Conservation (phyloP, 1,139 yeast species). For the Geotrichum candidum region DNA sequence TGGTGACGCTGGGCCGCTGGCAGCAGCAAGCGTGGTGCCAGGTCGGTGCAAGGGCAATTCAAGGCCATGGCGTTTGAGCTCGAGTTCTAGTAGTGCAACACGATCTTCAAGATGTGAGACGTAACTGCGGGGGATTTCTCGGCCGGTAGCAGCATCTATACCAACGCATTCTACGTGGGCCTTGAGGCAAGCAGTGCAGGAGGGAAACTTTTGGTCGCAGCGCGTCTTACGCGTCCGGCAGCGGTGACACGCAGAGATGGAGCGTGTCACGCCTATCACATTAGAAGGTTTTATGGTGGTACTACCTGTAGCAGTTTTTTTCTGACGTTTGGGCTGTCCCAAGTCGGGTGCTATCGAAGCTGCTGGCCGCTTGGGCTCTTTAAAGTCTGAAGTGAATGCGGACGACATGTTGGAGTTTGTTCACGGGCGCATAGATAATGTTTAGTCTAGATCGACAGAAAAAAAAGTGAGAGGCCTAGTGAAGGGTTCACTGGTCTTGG, state of each 20-base stretch:
- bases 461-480: too few species aligned
- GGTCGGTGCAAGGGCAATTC: too few species aligned
- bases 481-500: too few species aligned
- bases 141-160: constrained; percentile 78
- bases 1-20: neutral
- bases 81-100: constrained; percentile 48
- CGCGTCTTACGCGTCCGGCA: constrained; percentile 73
- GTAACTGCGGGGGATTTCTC: constrained; percentile 79
- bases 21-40: neutral
- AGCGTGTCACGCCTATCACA: constrained; percentile 23
- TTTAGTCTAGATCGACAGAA: too few species aligned
- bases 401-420: neutral
- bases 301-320: neutral
- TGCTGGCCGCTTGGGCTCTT: neutral
- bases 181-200: constrained; percentile 66
- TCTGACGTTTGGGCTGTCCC: neutral
- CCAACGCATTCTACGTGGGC: constrained; percentile 73
- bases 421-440: too few species aligned
- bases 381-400: neutral
- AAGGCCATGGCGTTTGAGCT: too few species aligned
- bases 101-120: constrained; percentile 69
- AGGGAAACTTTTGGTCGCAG: constrained; percentile 80
- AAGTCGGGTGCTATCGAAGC: neutral
- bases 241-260: constrained; percentile 73
- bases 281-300: neutral